These are phyloP conservation scores for Citrullus colocynthis DNA, from an alignment of 306 rosid genomes.

Conservation along the genomic window DNA sequence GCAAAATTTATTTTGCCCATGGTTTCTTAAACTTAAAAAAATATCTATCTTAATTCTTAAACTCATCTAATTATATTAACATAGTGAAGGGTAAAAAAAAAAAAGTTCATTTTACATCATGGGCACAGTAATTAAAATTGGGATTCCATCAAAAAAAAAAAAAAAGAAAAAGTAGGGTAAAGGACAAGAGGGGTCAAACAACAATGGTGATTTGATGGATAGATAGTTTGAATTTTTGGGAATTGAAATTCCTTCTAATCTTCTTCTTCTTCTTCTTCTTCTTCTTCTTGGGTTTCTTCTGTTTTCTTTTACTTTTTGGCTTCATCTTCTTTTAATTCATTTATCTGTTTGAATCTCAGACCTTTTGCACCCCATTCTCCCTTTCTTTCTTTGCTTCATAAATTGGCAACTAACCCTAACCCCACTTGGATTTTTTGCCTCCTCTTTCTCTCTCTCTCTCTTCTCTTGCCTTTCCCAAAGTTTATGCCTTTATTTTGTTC, in stretches of 20 bases:
- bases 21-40: too few relatives aligned
- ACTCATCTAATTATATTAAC: too few relatives aligned
- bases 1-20: too few relatives aligned
- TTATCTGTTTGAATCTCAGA: not conserved
- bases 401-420: conserved; percentile 23
- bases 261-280: not conserved
- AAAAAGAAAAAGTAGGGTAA: not conserved
- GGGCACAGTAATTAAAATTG: not conserved
- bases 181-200: not conserved
- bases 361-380: not conserved
- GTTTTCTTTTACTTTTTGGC: not conserved
- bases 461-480: not conserved
- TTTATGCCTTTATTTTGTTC: not conserved
- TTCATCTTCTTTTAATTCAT: not conserved
- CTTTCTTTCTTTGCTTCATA: conserved; percentile 15
- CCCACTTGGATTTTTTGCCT: conserved; percentile 24
- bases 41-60: too few relatives aligned
- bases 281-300: not conserved
- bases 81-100: not conserved
- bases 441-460: not conserved
- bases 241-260: not conserved
- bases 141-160: not conserved
- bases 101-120: not conserved
- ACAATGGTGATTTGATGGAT: conserved; percentile 1
- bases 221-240: not conserved